phyloP scores from a whole-genome alignment of 192 early-diverging fungal genomes.

The Rhizophagus clarus region DNA sequence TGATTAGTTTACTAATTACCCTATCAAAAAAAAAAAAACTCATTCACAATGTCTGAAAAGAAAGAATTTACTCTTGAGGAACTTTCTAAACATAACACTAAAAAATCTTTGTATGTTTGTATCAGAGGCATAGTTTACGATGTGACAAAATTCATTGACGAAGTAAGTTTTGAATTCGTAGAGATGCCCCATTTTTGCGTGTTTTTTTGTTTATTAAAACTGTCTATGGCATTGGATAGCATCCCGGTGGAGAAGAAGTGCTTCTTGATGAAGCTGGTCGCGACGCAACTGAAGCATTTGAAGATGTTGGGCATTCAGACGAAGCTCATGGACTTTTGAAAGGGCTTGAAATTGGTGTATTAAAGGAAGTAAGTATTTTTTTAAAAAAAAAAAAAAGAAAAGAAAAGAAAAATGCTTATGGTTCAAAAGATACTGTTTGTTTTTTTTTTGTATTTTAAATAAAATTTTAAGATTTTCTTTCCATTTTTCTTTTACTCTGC shows the following conservation, averaged over 20 bases:
- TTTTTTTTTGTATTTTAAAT: background rate
- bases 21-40: background rate
- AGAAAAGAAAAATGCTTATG: too few species aligned
- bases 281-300: slow-evolving; percentile 92
- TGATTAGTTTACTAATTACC: too few species aligned
- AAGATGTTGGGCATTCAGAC: slow-evolving; percentile 96
- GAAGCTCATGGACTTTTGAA: slow-evolving; percentile 89
- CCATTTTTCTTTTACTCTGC: background rate
- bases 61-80: slow-evolving; percentile 65
- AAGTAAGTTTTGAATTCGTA: slow-evolving; percentile 45
- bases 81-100: slow-evolving; percentile 72
- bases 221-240: slow-evolving; percentile 52
- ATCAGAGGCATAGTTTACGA: slow-evolving; percentile 82
- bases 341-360: slow-evolving; percentile 72
- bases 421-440: too few species aligned
- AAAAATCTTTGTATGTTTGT: slow-evolving; percentile 78
- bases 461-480: background rate
- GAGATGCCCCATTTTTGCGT: background rate
- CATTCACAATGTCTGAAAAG: slow-evolving; percentile 51
- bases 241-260: slow-evolving; percentile 98
- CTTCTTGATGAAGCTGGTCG: slow-evolving; percentile 87
- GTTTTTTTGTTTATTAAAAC: background rate
- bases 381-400: background rate
- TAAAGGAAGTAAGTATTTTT: slow-evolving; percentile 55
- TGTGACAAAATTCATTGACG: slow-evolving; percentile 77